A percentile compares a stretch with the other conserved stretches of the same genome.
These are phyloP conservation scores for Picochlorum costavermella DNA, from an alignment of 139 green algal species.

Conservation along the genomic window DNA sequence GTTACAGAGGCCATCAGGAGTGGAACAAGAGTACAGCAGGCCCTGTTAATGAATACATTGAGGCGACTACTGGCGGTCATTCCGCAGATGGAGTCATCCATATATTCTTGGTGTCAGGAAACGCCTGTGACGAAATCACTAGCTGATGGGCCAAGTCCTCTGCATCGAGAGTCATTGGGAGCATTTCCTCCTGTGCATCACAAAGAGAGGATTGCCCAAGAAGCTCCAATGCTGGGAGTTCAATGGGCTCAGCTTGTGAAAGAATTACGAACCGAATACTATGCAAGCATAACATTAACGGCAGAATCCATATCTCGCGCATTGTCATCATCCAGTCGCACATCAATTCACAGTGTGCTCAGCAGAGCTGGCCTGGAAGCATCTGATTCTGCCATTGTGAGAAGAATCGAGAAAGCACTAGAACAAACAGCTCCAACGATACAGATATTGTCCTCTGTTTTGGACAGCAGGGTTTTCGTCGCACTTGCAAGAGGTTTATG, in stretches of 20 bases:
- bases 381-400: conserved; percentile 1
- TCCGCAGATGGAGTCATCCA: conserved; percentile 36
- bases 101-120: conserved; percentile 33
- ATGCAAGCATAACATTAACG: conserved; percentile 33
- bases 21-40: conserved; percentile 32
- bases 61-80: conserved; percentile 37
- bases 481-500: conserved; percentile 45
- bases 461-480: conserved; percentile 47
- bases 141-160: conserved; percentile 7
- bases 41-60: conserved; percentile 49
- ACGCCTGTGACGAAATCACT: not conserved
- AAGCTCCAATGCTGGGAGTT: conserved; percentile 39
- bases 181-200: conserved; percentile 1
- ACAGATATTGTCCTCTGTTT: conserved; percentile 25
- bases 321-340: conserved; percentile 13
- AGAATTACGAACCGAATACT: conserved; percentile 52
- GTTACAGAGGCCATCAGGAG: conserved; percentile 5
- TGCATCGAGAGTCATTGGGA: not conserved
- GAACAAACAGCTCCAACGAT: conserved; percentile 36
- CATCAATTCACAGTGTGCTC: conserved; percentile 27
- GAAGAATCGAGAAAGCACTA: conserved; percentile 24
- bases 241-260: conserved; percentile 56
- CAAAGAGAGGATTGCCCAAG: conserved; percentile 9
- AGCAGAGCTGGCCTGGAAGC: conserved; percentile 28
- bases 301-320: conserved; percentile 33